Conservation (phyloP, 1,139 yeast genomes). For the Geotrichum citri-aurantii region DNA sequence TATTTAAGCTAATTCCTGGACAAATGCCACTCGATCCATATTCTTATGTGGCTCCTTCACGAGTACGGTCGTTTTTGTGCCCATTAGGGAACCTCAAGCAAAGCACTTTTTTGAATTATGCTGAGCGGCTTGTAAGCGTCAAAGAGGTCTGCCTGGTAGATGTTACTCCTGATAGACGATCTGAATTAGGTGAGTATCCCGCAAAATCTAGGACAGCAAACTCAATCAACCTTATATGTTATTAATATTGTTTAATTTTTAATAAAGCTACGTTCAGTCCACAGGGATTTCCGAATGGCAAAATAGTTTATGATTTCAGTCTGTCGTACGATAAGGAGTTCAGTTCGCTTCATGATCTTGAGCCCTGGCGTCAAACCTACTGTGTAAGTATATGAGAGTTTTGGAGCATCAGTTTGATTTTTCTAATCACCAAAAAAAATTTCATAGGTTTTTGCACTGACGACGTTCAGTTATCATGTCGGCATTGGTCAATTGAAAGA, state of each 20-base stretch:
- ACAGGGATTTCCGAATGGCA: constrained; percentile 75
- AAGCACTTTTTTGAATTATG: constrained; percentile 45
- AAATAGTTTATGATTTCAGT: constrained; percentile 53
- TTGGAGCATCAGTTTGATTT: background rate
- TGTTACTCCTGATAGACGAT: constrained; percentile 56
- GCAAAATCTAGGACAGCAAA: too few species aligned
- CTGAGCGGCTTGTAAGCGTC: constrained; percentile 44
- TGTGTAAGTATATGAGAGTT: constrained; percentile 14
- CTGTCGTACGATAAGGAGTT: constrained; percentile 50
- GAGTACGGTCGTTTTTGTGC: constrained; percentile 61
- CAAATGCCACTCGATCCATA: constrained; percentile 37
- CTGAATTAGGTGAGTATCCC: constrained; percentile 34
- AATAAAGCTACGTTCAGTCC: constrained; percentile 57
- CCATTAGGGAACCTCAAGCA: constrained; percentile 58
- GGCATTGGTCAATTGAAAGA: constrained; percentile 32
- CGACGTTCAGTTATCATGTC: constrained; percentile 39
- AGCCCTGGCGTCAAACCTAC: constrained; percentile 66
- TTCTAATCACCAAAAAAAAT: too few species aligned
- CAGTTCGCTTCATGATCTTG: constrained; percentile 74
- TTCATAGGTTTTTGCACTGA: constrained; percentile 57
- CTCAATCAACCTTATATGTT: too few species aligned
- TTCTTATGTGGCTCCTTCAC: constrained; percentile 53
- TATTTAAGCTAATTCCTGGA: background rate
- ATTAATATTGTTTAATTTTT: constrained; percentile 21
- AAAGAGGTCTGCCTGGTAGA: constrained; percentile 69